Base-by-base conservation (phyloP, 2,329 filamentous ascomycete genomes). In the Aureobasidium sp. region DNA sequence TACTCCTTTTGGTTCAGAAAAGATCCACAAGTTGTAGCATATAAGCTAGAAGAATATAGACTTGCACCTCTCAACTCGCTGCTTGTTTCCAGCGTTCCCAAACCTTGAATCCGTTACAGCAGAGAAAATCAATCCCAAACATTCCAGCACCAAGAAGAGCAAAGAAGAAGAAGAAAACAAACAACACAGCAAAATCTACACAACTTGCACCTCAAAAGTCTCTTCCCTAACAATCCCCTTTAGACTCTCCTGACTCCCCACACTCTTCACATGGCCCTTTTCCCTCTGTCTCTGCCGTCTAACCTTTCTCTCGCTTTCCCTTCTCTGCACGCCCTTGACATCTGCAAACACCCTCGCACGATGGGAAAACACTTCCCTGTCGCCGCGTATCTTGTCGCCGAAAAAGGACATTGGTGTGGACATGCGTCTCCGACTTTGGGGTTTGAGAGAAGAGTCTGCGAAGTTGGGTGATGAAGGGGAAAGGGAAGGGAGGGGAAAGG, bases 311-410 rank as follows among this genome's bases (percentile, higher is more conserved):
- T 33, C 24, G 8, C 29, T 27, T 5, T 37, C 54, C 15, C 40
- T 35, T 17, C 54, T 59, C 8, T 48, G 31, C 15, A 59, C 27
- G 0, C 44, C 54, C 15, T 45, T 45, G 15, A 48, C 53, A 9
- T 57, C 53, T 9, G 53, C 53, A 45, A 57, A 57, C n/a, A 59
- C 24, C 54, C 33, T 59, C 3, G 54, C 42, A 5, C 33, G 31
- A 8, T 59, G 54, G 2, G 29, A 29, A 22, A 48, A 59, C 11
- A 48, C 42, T 15, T 59, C 54, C 12, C 54, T n/a, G 14, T 48
- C 44, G 6, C 54, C 54, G 0, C 44, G 4, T 1, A 48, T 48
- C n/a, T 47, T 59, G 24, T 59, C 54, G 8, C 54, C 54, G 12
- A 59, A 58, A 2, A 59, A 47, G 7, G 31, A 45, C 54, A 59